Base-by-base conservation (phyloP, 2,329 filamentous ascomycete genomes). In the Monilinia laxa region DNA sequence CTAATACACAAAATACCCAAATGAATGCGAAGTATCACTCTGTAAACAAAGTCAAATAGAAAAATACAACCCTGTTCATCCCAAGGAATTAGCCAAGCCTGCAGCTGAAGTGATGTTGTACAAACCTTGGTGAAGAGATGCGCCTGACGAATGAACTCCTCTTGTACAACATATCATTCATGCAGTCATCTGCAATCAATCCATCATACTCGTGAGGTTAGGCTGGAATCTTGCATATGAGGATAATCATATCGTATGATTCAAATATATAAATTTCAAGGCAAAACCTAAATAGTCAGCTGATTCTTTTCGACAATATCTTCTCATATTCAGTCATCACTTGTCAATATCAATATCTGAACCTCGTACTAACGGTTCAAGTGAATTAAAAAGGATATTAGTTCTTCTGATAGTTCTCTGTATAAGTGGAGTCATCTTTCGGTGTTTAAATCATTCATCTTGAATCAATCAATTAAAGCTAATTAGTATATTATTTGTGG, bases 161-260 rank as follows among this genome's bases (percentile, higher is more conserved):
- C 16, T 20, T 10, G 1, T 3, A 2, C 18, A 23, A 60, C 20
- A 25, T 38, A 12, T 38, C 12, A 49, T n/a, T 31, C 42, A 49
- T 60, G 28, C 28, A n/a, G 53, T 55, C 28, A 55, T 55, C 53
- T n/a, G 54, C 20, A 35, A 3, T 31, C 28, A 31, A 1, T 59
- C 40, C 28, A 28, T n/a, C 42, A 35, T 49, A 11, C 47, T 60
- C 28, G 57, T 51, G 28, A 12, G 20, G 7, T 11, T 35, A 16
- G 20, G 42, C 57, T 35, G 57, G 28, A 35, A 49, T 60, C 18
- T 49, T 49, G 25, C 57, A 59, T 59, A 16, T 59, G 2, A 38
- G 23, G 20, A 49, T 60, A 25, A 35, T 35, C 18, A 20, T 11
- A 60, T 60, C 57, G 57, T 60, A 60, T 49, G 57, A 60, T 60